Percentiles rank a stretch among this genome's conserved stretches.
These are phyloP conservation scores for Ulmus americana DNA, from an alignment of 331 rosid species.

Conservation along the genomic window DNA sequence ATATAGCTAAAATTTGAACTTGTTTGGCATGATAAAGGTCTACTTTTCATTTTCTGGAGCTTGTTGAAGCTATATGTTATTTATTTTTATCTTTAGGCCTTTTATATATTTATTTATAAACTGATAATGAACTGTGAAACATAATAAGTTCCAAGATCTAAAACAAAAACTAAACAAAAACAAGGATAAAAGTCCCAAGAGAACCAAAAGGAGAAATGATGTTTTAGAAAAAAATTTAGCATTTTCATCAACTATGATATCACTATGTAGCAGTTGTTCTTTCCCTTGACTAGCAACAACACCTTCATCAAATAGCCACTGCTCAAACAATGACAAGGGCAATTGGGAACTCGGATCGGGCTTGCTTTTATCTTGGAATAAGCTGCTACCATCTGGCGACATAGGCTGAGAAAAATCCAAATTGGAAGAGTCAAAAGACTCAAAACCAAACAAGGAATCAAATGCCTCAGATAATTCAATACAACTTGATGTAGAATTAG, in stretches of 20 bases:
- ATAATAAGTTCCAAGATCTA: conserved; percentile 14
- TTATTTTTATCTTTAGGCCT: too few species aligned
- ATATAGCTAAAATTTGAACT: too few species aligned
- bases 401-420: conserved; percentile 50
- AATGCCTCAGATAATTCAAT: conserved; percentile 35
- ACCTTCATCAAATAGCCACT: conserved; percentile 72
- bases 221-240: conserved; percentile 22
- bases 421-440: conserved; percentile 62
- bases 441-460: conserved; percentile 53
- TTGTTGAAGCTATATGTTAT: too few species aligned
- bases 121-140: conserved; percentile 27
- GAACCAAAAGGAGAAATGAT: not conserved
- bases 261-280: conserved; percentile 17
- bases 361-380: conserved; percentile 55
- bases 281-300: conserved; percentile 27
- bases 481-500: conserved; percentile 45
- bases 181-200: conserved; percentile 5
- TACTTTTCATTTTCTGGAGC: too few species aligned
- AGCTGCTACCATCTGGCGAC: conserved; percentile 50
- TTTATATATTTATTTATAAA: too few species aligned
- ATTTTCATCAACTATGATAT: conserved; percentile 25
- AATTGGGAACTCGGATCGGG: conserved; percentile 22
- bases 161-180: conserved; percentile 7
- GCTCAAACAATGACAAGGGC: conserved; percentile 56
- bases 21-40: too few species aligned